Percentiles rank a stretch among this genome's conserved stretches.
These are phyloP conservation scores for Malbranchea zuffiana DNA, from an alignment of 2,329 filamentous ascomycete genomes.

Conservation along the genomic window DNA sequence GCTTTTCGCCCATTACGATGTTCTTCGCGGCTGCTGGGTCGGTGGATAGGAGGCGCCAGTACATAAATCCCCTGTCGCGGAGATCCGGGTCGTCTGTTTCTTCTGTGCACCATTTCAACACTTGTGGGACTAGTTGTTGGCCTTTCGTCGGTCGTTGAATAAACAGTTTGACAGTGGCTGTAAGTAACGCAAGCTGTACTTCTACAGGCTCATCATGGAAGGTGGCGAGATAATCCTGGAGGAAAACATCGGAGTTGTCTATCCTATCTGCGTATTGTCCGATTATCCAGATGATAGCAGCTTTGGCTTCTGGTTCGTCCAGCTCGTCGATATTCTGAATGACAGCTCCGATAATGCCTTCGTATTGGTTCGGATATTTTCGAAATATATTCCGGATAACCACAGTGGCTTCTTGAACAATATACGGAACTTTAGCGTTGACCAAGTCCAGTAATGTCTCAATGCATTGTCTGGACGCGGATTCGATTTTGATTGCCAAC, in stretches of 20 bases:
- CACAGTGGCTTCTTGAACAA: conserved; percentile 96
- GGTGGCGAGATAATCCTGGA: conserved; percentile 89
- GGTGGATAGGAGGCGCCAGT: conserved; percentile 90
- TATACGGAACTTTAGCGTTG: conserved; percentile 96
- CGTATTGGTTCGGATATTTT: conserved; percentile 97
- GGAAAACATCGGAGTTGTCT: conserved; percentile 84
- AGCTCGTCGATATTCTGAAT: conserved; percentile 94
- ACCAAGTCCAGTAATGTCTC: conserved; percentile 86
- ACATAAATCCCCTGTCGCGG: conserved; percentile 95
- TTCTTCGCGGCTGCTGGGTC: conserved; percentile 77
- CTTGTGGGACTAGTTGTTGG: conserved; percentile 82
- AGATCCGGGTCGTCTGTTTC: conserved; percentile 98
- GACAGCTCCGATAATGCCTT: conserved; percentile 89
- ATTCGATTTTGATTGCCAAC: conserved; percentile 96
- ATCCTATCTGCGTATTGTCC: conserved; percentile 96
- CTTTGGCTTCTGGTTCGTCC: conserved; percentile 95
- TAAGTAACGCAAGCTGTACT: conserved; percentile 86
- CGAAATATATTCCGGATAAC: conserved; percentile 99
- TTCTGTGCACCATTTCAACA: conserved; percentile 96
- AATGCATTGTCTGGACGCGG: conserved; percentile 81
- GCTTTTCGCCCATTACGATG: conserved; percentile 96
- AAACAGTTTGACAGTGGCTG: conserved; percentile 94
- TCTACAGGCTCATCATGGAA: conserved; percentile 93
- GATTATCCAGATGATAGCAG: conserved; percentile 99
- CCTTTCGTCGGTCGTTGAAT: conserved; percentile 94